phyloP scores from a whole-genome alignment of 2,329 filamentous ascomycete species.

The Bertia moriformis region DNA sequence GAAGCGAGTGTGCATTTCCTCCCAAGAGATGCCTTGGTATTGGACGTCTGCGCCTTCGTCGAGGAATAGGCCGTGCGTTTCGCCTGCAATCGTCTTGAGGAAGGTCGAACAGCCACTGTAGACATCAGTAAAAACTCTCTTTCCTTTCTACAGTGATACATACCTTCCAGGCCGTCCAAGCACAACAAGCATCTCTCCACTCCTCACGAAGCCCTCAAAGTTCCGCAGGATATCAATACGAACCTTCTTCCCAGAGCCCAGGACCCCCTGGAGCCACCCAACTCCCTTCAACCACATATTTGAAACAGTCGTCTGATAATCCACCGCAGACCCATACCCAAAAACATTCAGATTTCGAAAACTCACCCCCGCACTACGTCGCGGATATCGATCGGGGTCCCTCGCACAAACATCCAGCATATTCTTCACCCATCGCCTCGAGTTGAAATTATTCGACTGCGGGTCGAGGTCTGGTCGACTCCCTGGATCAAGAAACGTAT shows the following conservation, averaged over 20 bases:
- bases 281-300: slow-evolving; percentile 41
- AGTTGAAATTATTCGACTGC: slow-evolving; percentile 33
- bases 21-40: slow-evolving; percentile 48
- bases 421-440: slow-evolving; percentile 43
- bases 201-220: slow-evolving; percentile 54
- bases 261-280: slow-evolving; percentile 26
- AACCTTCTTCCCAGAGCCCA: slow-evolving; percentile 33
- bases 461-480: slow-evolving; percentile 26
- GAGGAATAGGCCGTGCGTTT: slow-evolving; percentile 66
- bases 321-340: slow-evolving; percentile 51
- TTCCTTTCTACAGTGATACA: background rate
- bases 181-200: slow-evolving; percentile 64
- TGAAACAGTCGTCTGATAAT: slow-evolving; percentile 55
- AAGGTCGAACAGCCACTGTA: slow-evolving; percentile 68
- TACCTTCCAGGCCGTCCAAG: slow-evolving; percentile 47
- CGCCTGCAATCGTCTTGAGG: slow-evolving; percentile 70
- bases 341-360: slow-evolving; percentile 57
- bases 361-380: slow-evolving; percentile 44
- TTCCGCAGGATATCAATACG: slow-evolving; percentile 55
- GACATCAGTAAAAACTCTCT: background rate
- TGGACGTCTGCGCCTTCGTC: slow-evolving; percentile 62
- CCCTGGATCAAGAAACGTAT: slow-evolving; percentile 5
- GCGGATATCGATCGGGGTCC: slow-evolving; percentile 33
- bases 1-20: slow-evolving; percentile 66
- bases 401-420: slow-evolving; percentile 34